Base-by-base conservation (phyloP, 805 yeast species). In the Yarrowia alimentaria region DNA sequence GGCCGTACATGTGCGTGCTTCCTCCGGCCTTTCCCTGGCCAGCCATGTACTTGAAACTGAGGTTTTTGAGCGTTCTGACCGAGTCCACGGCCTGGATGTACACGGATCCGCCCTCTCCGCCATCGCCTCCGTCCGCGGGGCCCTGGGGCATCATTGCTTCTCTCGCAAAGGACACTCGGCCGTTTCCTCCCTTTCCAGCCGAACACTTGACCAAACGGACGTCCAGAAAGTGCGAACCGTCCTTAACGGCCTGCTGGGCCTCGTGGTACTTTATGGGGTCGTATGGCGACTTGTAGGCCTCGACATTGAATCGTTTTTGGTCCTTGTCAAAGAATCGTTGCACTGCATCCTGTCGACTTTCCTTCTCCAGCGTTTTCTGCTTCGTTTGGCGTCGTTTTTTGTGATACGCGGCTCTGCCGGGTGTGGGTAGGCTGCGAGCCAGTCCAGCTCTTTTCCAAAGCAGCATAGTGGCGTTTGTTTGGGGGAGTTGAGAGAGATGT, bases 91-190 rank as follows among this genome's bases (percentile, higher is more conserved):
- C 96, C 62, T 83, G 86, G 2, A 93, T 78, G 62, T 83, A 91
- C 2, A 93, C 76, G 49, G 82, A 75, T 2, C 99, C 99, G 17
- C 99, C 99, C 55, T 74, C 70, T 4, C 98, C 99, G 22, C 99
- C 99, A 68, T 93, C 97, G 8, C 99, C 99, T n/a, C 99, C 99
- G 65, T 90, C 95, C 0, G 99, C 95, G 0, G 99, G 98, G 0
- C 99, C 99, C 14, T 76, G 74, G 0, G 95, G 74, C 33, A 86
- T 68, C 31, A 89, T 86, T 3, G 95, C 85, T 58, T 88, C 98
- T 57, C 96, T 72, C 54, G 82, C 76, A 66, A 93, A 93, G 0
- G 97, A 84, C 0, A 88, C 83, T 24, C 78, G 73, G 6, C 99
- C 99, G 62, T 83, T 74, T 1, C 99, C 99, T 16, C 99, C 99